Percentiles rank a stretch among this genome's conserved stretches.
Evolutionary conservation across 2,329 filamentous ascomycete genomes (phyloP).

Genomic region (Penicillium sp.): DNA sequence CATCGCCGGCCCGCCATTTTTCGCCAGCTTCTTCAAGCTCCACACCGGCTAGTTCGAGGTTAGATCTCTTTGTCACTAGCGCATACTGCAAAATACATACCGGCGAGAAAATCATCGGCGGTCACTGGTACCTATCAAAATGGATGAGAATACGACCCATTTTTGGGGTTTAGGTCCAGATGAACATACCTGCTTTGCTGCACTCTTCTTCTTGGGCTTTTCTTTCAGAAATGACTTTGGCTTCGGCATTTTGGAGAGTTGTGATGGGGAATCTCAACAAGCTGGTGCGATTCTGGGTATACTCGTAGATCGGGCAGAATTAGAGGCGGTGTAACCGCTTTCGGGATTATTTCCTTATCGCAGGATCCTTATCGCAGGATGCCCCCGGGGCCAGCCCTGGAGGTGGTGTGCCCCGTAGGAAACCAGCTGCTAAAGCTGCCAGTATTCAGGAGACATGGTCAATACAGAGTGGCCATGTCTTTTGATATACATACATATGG

Average conservation of each 20-base stretch:
- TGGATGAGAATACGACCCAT: conserved; percentile 5
- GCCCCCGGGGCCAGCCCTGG: no score
- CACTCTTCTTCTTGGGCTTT: conserved; percentile 46
- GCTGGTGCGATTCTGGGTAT: conserved; percentile 3
- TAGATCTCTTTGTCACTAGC: no score
- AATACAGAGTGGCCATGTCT: no score
- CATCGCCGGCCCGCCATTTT: conserved; percentile 73
- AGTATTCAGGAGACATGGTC: no score
- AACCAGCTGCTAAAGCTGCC: no score
- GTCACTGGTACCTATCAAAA: conserved; percentile 55
- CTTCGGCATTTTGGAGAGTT: conserved; percentile 37
- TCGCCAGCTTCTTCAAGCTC: conserved; percentile 71
- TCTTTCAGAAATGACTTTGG: conserved; percentile 44
- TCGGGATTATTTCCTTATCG: no score
- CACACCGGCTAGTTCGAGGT: conserved; percentile 55
- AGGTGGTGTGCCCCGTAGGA: no score
- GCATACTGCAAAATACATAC: conserved; percentile 34
- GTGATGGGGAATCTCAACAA: not conserved
- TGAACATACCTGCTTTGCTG: conserved; percentile 37
- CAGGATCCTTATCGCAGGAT: no score
- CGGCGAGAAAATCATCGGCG: conserved; percentile 68
- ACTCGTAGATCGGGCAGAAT: conserved; percentile 7
- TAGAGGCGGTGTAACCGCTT: not conserved
- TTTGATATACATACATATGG: no score
- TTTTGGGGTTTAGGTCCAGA: not conserved